Percentiles rank a stretch among this genome's conserved stretches.
These are phyloP conservation scores for Phialophora expanda DNA, from an alignment of 2,329 filamentous ascomycete species.

Conservation along the genomic window DNA sequence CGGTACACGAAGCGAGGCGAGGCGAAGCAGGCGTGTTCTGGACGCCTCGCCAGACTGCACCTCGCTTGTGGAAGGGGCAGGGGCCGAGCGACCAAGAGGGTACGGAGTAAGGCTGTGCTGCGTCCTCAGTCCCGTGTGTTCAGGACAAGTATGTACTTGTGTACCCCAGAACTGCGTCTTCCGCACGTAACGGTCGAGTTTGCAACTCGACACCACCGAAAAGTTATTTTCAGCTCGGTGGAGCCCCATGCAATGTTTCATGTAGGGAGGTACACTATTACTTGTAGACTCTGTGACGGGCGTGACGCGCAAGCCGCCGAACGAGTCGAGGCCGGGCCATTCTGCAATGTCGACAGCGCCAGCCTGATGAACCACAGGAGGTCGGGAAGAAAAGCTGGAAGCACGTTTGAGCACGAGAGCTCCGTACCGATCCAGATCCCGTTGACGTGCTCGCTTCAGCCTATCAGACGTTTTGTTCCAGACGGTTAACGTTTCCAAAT, in stretches of 20 bases:
- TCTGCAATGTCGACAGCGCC: neutral
- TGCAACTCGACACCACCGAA: neutral
- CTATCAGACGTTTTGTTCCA: neutral
- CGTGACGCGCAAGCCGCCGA: neutral
- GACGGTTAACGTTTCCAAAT: neutral
- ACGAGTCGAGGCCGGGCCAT: neutral
- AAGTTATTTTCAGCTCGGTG: slow-evolving; percentile 1
- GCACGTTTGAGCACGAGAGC: neutral
- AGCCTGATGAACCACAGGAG: neutral
- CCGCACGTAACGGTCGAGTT: neutral
- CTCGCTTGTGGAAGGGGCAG: neutral
- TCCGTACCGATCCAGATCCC: neutral
- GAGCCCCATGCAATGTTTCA: neutral
- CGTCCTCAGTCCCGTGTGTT: neutral
- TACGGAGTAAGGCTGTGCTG: neutral
- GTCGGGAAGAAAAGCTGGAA: neutral
- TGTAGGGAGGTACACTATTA: neutral
- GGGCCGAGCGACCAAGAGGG: no score
- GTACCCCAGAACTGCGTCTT: no score
- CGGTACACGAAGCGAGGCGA: neutral
- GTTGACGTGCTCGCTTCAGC: neutral
- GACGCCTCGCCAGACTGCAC: neutral
- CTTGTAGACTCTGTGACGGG: neutral
- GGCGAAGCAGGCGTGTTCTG: neutral
- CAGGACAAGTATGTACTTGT: no score